These are phyloP conservation scores for Moricandia moricandioides DNA, from an alignment of 345 rosid species.

Conservation along the genomic window DNA sequence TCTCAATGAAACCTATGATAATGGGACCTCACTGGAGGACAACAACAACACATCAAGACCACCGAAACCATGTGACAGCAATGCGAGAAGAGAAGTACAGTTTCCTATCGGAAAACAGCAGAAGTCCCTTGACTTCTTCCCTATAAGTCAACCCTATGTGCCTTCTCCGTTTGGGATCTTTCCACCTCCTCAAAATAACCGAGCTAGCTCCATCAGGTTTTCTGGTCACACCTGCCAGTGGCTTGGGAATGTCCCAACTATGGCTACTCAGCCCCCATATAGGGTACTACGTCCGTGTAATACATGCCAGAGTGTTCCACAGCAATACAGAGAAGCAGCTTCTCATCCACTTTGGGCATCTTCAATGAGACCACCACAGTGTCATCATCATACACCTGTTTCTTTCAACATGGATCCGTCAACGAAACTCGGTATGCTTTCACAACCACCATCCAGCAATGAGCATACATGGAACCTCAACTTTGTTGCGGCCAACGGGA, in stretches of 20 bases:
- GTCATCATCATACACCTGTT: slow-evolving; percentile 40
- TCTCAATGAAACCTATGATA: slow-evolving; percentile 45
- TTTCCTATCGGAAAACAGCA: slow-evolving; percentile 1
- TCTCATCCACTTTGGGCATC: slow-evolving; percentile 44
- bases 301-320: slow-evolving; percentile 49
- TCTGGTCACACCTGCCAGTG: slow-evolving; percentile 46
- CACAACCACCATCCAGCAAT: slow-evolving; percentile 38
- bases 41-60: slow-evolving; percentile 46
- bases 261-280: slow-evolving; percentile 35
- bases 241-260: slow-evolving; percentile 44
- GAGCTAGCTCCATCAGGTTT: slow-evolving; percentile 40
- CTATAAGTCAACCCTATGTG: slow-evolving; percentile 41
- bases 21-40: slow-evolving; percentile 43
- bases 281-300: slow-evolving; percentile 41
- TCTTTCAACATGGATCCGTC: slow-evolving; percentile 39
- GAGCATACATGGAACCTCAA: slow-evolving; percentile 43
- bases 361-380: slow-evolving; percentile 43
- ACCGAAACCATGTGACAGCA: slow-evolving; percentile 41
- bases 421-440: slow-evolving; percentile 33
- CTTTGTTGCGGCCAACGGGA: slow-evolving; percentile 42
- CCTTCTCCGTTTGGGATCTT: slow-evolving; percentile 41
- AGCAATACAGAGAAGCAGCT: slow-evolving; percentile 49
- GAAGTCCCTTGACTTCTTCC: slow-evolving; percentile 45
- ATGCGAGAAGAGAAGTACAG: slow-evolving; percentile 41
- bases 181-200: slow-evolving; percentile 48